Evolutionary conservation across 805 yeast species (phyloP).

Genomic region (Candida maesae): DNA sequence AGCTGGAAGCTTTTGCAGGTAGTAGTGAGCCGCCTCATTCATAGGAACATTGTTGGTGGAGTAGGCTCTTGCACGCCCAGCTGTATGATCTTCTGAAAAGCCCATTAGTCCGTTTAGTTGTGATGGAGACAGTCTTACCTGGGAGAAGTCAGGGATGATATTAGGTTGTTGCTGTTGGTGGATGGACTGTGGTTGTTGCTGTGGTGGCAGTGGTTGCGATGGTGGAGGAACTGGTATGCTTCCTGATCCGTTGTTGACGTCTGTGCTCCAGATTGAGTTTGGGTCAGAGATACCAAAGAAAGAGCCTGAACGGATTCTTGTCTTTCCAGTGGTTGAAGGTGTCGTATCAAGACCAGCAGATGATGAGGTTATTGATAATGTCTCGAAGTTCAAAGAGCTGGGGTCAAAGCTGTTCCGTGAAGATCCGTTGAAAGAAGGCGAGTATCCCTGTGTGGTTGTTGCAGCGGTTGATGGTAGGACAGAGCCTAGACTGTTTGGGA

Average conservation of each 20-base stretch:
- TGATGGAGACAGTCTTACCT: constrained; percentile 21
- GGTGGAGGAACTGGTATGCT: background rate
- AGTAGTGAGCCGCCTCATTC: constrained; percentile 20
- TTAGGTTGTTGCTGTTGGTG: too few relatives aligned
- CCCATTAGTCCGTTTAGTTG: constrained; percentile 6
- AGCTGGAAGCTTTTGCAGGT: constrained; percentile 10
- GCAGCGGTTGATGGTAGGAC: constrained; percentile 12
- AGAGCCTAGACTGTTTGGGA: constrained; percentile 32
- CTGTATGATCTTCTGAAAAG: constrained; percentile 16
- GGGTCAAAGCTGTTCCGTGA: constrained; percentile 18
- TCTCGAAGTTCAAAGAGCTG: constrained; percentile 19
- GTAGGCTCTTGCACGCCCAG: constrained; percentile 26
- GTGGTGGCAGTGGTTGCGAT: too few relatives aligned
- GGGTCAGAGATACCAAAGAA: constrained; percentile 36
- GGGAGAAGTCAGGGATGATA: constrained; percentile 6
- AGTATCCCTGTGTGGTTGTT: constrained; percentile 9
- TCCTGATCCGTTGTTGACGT: background rate
- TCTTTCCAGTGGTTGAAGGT: constrained; percentile 11
- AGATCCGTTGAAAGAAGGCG: constrained; percentile 21
- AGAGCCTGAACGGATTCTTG: constrained; percentile 54
- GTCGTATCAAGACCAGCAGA: constrained; percentile 15
- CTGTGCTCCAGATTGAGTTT: constrained; percentile 53
- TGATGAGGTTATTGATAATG: constrained; percentile 18
- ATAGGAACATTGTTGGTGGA: constrained; percentile 22
- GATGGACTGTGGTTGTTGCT: constrained; percentile 1